Evolutionary conservation across 208 protist genomes (phyloP).

Genomic region (Crithidia fasciculata): DNA sequence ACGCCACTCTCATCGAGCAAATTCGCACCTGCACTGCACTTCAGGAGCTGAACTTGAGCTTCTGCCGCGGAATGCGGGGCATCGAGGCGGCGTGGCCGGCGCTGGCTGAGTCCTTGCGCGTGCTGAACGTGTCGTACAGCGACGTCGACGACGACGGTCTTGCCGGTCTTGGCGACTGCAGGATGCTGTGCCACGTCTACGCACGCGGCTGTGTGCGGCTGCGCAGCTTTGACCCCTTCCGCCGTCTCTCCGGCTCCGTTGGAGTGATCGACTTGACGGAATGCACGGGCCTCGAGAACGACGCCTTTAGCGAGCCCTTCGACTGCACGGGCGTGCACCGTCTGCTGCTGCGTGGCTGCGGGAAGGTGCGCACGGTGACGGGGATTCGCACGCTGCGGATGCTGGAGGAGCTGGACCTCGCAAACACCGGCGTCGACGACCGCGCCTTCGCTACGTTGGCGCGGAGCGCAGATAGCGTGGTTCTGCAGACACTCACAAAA

Average conservation of each 20-base stretch:
- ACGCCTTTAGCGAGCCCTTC: constrained; percentile 33
- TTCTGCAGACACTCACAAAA: constrained; percentile 15
- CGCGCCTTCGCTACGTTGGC: constrained; percentile 16
- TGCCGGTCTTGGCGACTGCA: constrained; percentile 10
- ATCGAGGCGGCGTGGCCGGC: constrained; percentile 31
- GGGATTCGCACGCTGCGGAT: constrained; percentile 27
- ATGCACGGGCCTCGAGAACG: constrained; percentile 35
- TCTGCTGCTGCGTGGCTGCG: constrained; percentile 34
- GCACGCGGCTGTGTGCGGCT: constrained; percentile 33
- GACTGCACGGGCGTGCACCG: constrained; percentile 25
- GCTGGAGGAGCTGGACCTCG: constrained; percentile 42
- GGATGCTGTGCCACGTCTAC: constrained; percentile 32
- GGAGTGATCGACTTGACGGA: constrained; percentile 45
- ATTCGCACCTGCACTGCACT: constrained; percentile 16
- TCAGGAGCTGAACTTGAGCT: constrained; percentile 41
- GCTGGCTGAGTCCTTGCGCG: constrained; percentile 15
- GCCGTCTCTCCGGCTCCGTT: constrained; percentile 34
- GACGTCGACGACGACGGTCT: constrained; percentile 29
- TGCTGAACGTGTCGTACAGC: constrained; percentile 40
- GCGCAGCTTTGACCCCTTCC: constrained; percentile 36
- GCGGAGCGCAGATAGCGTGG: not conserved
- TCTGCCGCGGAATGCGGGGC: constrained; percentile 33
- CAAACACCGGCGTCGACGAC: constrained; percentile 33
- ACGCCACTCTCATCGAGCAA: constrained; percentile 22
- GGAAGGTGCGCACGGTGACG: constrained; percentile 30